Base-by-base conservation (phyloP, 108 stramenopile genomes). In the Nitzschia putrida region DNA sequence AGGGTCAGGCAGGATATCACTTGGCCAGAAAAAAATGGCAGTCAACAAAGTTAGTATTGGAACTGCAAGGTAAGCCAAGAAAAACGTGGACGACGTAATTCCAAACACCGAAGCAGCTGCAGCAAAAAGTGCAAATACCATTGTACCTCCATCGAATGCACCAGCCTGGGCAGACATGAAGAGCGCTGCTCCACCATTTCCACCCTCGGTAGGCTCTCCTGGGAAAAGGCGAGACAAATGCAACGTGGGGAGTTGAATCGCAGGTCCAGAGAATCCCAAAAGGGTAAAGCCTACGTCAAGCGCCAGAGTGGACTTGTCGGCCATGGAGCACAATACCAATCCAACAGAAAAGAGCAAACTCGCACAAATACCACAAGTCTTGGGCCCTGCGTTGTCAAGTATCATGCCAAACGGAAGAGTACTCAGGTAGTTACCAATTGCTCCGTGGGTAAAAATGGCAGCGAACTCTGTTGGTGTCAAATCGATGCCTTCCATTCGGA, bases 151-250 rank as follows among this genome's bases (percentile, higher is more conserved):
- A 64, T 79, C 78, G 60, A 79, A 79, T 3, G 78, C 78, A 8
- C 64, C 78, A 16, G 78, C 78, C 25, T 79, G 78, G 24, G 60
- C 52, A 21, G 66, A 68, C 78, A 79, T 79, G 78, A 50, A 70
- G 7, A 77, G 7, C 10, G 63, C 76, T 24, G 52, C 76, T 7
- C 60, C 74, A 7, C 66, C 68, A 45, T 34, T 67, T 0, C 74
- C 68, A 22, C 47, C 57, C 42, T 55, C 61, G 2, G 23, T 20
- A 49, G 44, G 13, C 42, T 56, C 64, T 7, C 43, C 64, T 42
- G 67, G 26, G 68, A 79, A 79, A 16, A 79, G 58, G 40, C 57
- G 57, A 11, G 78, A 69, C 18, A 79, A 53, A 47, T 73, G 73
- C 3, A 79, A 37, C 3, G 78, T 79, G 12, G 78, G 78, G 29